Conservation (phyloP, 108 stramenopile genomes). For the Fragilariopsis cylindrus region DNA sequence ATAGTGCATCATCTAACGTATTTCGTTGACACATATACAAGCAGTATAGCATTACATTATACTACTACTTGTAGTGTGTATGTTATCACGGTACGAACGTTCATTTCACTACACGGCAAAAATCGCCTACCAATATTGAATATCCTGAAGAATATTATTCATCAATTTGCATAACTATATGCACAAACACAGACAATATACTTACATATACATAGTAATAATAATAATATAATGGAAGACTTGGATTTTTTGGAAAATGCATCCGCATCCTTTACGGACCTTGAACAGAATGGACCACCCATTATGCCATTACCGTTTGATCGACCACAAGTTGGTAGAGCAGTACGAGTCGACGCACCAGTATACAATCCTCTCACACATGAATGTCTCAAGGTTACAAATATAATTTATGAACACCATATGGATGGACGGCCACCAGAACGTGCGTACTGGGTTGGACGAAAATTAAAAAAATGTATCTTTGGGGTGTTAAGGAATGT, state of each 20-base stretch:
- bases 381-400: slow-evolving; percentile 55
- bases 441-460: slow-evolving; percentile 75
- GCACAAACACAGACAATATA: too few species aligned
- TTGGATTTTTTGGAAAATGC: slow-evolving; percentile 55
- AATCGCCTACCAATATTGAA: too few species aligned
- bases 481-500: slow-evolving; percentile 78
- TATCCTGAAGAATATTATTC: too few species aligned
- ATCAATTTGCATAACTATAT: too few species aligned
- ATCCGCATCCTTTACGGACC: slow-evolving; percentile 48
- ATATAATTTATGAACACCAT: slow-evolving; percentile 68
- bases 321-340: slow-evolving; percentile 42
- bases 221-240: slow-evolving; percentile 32
- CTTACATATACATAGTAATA: too few species aligned
- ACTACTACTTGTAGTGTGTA: too few species aligned
- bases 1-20: too few species aligned
- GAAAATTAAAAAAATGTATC: slow-evolving; percentile 78
- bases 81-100: too few species aligned
- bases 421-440: slow-evolving; percentile 56
- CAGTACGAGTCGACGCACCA: slow-evolving; percentile 61
- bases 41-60: too few species aligned
- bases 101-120: too few species aligned
- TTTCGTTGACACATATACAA: too few species aligned
- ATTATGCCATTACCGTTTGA: slow-evolving; percentile 47
- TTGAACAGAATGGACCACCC: slow-evolving; percentile 50
- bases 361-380: slow-evolving; percentile 64